Evolutionary conservation across 2,329 filamentous ascomycete genomes (phyloP), one percentile per base, ranked within the genome.

Genomic region (Exophiala phaeomuriformis): DNA sequence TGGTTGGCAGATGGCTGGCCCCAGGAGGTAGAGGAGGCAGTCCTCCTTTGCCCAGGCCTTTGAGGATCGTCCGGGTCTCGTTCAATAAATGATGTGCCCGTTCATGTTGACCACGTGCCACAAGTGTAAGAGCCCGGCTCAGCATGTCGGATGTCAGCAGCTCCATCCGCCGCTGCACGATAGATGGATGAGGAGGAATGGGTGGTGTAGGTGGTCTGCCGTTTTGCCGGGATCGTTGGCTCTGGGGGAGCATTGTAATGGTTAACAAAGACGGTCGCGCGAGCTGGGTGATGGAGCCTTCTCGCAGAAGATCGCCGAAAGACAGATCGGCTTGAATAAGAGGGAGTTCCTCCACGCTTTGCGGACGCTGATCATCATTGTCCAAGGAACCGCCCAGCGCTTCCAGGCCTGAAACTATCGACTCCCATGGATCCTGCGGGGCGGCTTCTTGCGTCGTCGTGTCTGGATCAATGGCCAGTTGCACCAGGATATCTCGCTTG

Each of bases 91-190:
- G 94, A 63, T 95, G 87, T 0, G 90, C 93, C 35, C 90, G 86
- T 65, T 98, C 93, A 67, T 96, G 88, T 71, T 97, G 91, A 33
- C 88, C 89, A 36, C 90, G 83, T 56, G 88, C 88, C 19, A 97
- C 90, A 19, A 98, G 79, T 0, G 90, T 95, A 56, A 98, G 75
- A 9, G 93, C 90, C 54, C 93, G 80, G 5, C 89, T 95, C 59
- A 98, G 80, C 93, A 98, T 98, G 68, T 98, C 93, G 1, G 91
- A 97, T 2, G 93, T 97, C 49, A 98, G 79, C 31, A 98, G 77
- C 71, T 98, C 93, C 93, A 98, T 98, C 43, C 93, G 86, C 39
- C 93, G 82, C 72, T 98, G 93, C 4, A 98, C 91, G 55, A 98
- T 90, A 58, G 85, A 88, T 3, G 93, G 90, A 67, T 97, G 93